Evolutionary conservation across 352 stramenopile genomes (phyloP).

Genomic region (Pythium apleroticum): DNA sequence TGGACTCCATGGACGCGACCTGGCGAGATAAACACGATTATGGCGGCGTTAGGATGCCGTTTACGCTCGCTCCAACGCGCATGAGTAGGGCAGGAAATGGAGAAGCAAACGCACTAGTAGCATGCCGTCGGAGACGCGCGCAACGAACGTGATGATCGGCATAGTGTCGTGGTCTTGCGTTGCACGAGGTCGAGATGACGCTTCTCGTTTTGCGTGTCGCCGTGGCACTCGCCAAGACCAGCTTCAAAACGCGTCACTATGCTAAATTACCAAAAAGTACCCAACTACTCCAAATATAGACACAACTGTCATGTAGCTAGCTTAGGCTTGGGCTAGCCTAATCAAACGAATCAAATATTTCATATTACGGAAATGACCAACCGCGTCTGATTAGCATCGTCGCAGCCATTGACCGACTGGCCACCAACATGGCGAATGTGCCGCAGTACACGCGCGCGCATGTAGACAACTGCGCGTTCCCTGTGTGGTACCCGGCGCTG

Average conservation of each 20-base stretch:
- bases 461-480: constrained; percentile 82
- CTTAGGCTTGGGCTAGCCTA: neutral
- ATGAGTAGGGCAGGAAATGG: neutral
- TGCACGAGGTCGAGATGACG: neutral
- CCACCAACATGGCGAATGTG: constrained; percentile 6
- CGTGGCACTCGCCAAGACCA: neutral
- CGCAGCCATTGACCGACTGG: neutral
- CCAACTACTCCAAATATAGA: neutral
- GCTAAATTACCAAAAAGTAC: constrained; percentile 6
- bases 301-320: neutral
- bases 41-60: neutral
- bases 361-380: neutral
- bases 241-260: constrained; percentile 32
- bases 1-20: constrained; percentile 93
- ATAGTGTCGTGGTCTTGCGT: constrained; percentile 40
- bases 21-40: constrained; percentile 28
- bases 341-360: no score
- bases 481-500: constrained; percentile 64
- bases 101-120: constrained; percentile 65
- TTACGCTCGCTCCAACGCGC: neutral
- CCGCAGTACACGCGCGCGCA: constrained; percentile 64
- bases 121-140: constrained; percentile 93
- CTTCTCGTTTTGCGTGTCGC: constrained; percentile 4
- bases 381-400: neutral
- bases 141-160: constrained; percentile 95